phyloP scores from a whole-genome alignment of 2,329 filamentous ascomycete species.

The Xylaria sp. region DNA sequence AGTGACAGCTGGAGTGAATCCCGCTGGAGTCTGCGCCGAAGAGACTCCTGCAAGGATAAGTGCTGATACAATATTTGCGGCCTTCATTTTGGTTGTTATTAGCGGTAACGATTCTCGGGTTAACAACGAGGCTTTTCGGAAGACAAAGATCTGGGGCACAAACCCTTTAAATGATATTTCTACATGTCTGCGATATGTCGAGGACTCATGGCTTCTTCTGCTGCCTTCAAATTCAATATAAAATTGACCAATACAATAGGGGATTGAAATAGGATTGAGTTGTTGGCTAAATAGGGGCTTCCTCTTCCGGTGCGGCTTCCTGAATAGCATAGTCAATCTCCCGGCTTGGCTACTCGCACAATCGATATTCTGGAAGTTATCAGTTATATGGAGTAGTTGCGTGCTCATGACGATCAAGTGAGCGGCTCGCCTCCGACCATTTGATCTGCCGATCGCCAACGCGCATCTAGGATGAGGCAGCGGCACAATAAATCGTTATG shows the following conservation, averaged over 20 bases:
- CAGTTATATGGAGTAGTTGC: neutral
- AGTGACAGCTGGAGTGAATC: conserved; percentile 44
- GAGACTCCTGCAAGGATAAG: conserved; percentile 38
- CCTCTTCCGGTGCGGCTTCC: conserved; percentile 25
- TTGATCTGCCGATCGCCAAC: conserved; percentile 26
- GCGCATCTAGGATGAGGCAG: neutral
- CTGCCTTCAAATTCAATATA: conserved; percentile 29
- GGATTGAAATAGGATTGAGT: conserved; percentile 13
- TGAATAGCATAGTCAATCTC: conserved; percentile 20
- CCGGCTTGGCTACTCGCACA: conserved; percentile 34
- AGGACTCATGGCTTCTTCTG: neutral
- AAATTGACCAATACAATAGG: conserved; percentile 22
- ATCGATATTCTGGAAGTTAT: neutral
- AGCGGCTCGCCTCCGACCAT: neutral
- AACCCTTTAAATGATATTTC: conserved; percentile 23
- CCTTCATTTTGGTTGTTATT: conserved; percentile 42
- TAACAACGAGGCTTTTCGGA: neutral
- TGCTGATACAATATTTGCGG: conserved; percentile 35
- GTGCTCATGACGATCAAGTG: neutral
- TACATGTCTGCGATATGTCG: neutral
- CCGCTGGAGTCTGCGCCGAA: conserved; percentile 42
- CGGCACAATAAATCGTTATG: conserved; percentile 8
- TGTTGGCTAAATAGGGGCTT: conserved; percentile 36
- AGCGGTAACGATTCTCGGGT: neutral
- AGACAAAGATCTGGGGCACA: neutral